Percentiles rank a stretch among this genome's conserved stretches.
Conservation (phyloP, 768 basidiomycete genomes). For the Collybia sordida region DNA sequence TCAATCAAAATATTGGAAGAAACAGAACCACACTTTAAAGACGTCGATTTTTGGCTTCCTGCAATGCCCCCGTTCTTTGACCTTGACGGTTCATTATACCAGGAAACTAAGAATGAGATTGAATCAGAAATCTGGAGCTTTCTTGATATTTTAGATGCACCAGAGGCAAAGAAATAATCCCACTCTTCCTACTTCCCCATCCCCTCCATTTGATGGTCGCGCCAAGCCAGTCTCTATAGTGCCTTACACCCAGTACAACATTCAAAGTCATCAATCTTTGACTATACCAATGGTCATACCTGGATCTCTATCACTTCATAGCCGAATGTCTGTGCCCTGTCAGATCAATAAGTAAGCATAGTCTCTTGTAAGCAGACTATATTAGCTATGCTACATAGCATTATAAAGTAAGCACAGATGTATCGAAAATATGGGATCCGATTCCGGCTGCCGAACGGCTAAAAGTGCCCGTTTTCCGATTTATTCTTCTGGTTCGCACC, state of each 20-base stretch:
- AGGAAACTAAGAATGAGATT: constrained; percentile 12
- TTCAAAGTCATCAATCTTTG: no score
- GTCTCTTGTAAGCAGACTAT: no score
- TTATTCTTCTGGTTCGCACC: not conserved
- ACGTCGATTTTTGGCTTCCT: not conserved
- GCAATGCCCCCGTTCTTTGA: not conserved
- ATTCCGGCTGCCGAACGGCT: not conserved
- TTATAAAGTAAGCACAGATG: constrained; percentile 1
- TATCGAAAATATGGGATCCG: not conserved
- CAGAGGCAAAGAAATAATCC: not conserved
- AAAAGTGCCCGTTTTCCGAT: constrained; percentile 1
- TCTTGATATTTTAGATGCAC: constrained; percentile 7
- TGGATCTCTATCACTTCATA: not conserved
- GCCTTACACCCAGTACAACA: no score
- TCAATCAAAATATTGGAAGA: constrained; percentile 15
- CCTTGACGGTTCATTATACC: constrained; percentile 20
- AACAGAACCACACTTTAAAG: not conserved
- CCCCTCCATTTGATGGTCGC: not conserved
- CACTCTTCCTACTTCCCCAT: not conserved
- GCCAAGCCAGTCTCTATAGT: no score
- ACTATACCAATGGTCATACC: no score
- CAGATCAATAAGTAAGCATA: no score
- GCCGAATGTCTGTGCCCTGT: not conserved
- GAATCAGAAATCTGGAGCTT: constrained; percentile 10
- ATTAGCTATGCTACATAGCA: no score